These are phyloP conservation scores for Tylopilus rubrobrunneus DNA, from an alignment of 768 basidiomycete species.

Conservation along the genomic window DNA sequence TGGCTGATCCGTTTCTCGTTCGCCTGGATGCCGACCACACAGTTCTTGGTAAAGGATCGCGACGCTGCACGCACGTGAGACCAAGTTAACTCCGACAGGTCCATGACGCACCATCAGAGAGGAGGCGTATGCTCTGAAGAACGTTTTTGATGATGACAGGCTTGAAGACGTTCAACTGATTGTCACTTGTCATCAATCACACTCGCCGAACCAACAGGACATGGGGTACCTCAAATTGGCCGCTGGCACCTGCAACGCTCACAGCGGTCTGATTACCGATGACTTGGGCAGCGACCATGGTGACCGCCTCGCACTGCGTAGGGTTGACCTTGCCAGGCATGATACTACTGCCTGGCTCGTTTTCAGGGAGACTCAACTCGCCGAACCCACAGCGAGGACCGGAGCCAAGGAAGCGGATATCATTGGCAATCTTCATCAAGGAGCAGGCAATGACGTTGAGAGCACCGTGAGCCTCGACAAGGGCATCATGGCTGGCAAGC, in stretches of 20 bases:
- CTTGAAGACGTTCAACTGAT: conserved; percentile 97
- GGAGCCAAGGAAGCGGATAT: conserved; percentile 95
- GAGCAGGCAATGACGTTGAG: conserved; percentile 96
- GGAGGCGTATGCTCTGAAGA: conserved; percentile 88
- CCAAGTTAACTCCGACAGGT: background rate
- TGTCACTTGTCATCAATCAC: conserved; percentile 6
- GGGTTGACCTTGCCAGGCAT: conserved; percentile 99
- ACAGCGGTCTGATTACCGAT: conserved; percentile 97
- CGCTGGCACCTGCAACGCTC: conserved; percentile 88
- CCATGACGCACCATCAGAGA: conserved; percentile 73
- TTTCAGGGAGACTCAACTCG: conserved; percentile 91
- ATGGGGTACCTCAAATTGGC: conserved; percentile 86
- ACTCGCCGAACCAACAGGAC: conserved; percentile 1
- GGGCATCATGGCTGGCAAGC: conserved; percentile 94
- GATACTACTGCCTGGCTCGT: conserved; percentile 98
- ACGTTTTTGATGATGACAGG: conserved; percentile 99
- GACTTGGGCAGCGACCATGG: conserved; percentile 98
- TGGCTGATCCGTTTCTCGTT: conserved; percentile 91
- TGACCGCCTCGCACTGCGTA: conserved; percentile 97
- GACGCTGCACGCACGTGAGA: conserved; percentile 45
- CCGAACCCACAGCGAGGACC: conserved; percentile 98
- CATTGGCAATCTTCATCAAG: conserved; percentile 99
- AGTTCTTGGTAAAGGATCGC: conserved; percentile 95
- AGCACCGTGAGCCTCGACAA: conserved; percentile 96
- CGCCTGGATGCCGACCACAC: conserved; percentile 92